Evolutionary conservation across 2,329 filamentous ascomycete genomes (phyloP), one percentile per base, ranked within the genome.

Genomic region (Aureobasidium sp.): DNA sequence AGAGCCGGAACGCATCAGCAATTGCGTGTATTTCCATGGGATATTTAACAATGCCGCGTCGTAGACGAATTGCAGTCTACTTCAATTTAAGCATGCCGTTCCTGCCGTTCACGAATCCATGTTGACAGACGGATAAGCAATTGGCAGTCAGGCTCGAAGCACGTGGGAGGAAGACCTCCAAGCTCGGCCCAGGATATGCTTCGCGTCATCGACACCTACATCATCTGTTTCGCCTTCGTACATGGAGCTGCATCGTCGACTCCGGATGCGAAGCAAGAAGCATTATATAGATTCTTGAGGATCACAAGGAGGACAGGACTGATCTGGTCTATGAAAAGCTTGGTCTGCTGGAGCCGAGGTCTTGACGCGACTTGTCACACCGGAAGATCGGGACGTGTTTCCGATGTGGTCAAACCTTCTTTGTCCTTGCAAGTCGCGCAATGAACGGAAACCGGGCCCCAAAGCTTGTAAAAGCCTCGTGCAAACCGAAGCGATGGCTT

Each of bases 81-180:
- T 19, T 40, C 16, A 14, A 30, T 27, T 40, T 34, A 32, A 48
- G 21, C 24, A 3, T 32, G 47, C 47, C 47, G 27, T 40, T 19
- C 14, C 14, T 40, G 11, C 47, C 32, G 47, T 6, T 17, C 8
- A 50, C 32, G 12, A 30, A 39, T 19, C 12, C 35, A 32, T 22
- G 19, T n/a, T 16, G 17, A 24, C 12, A 12, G 19, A 11, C 4
- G n/a, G 14, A 19, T 14, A 38, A 14, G 47, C 47, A 40, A 50
- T 50, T 50, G 47, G 35, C 35, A 24, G 47, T 34, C 24, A 30
- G 11, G 35, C 19, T 50, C 17, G 35, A 24, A 25, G 17, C 47
- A 50, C 47, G 47, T 50, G 47, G 21, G 24, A 24, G 45, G 12
- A 38, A 39, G 17, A 19, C n/a, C 12, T 39, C 8, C 14, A 29